Base-by-base conservation (phyloP, 306 rosid genomes). In the Chamaecrista fasciculata region DNA sequence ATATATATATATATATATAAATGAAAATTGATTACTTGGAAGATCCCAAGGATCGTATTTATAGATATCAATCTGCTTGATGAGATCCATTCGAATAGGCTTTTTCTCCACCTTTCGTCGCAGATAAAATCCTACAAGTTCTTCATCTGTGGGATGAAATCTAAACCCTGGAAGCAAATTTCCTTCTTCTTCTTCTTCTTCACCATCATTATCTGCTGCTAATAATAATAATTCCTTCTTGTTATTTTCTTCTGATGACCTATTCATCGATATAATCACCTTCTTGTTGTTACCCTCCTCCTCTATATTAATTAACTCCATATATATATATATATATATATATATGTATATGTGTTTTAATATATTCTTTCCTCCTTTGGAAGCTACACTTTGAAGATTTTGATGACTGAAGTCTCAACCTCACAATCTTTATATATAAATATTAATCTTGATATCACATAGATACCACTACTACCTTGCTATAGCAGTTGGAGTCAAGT, bases 11-110 rank as follows among this genome's bases (percentile, higher is more conserved):
- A 36, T 36, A 36, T 11, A 39, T 39, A 39, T 1, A 39, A 39
- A 1, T 2, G 2, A 39, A 1, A 0, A 60, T 53, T 62, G 33
- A 85, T 72, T 90, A 93, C 98, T 90, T 82, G 98, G 97, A 76
- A 93, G 91, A 85, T 93, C 98, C 98, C 98, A 93, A 6, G 98
- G 98, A 86, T 93, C 98, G 21, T 90, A 88, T 75, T 93, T 93
- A 84, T 93, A 93, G 72, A 93, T 88, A 43, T 93, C 97, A 74
- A 90, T 72, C 70, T 93, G 89, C 73, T 90, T 90, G 96, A 93
- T 93, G 70, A 93, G 75, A 62, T 92, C 91, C 21, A 90, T 86
- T 15, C 83, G 24, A 28, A 85, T 79, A 10, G 90, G 75, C 74
- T 76, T 93, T 67, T 88, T 88, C 69, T 90, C 87, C 19, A 90